Evolutionary conservation across 345 rosid genomes (phyloP).

Genomic region (Eutrema yunnanense): DNA sequence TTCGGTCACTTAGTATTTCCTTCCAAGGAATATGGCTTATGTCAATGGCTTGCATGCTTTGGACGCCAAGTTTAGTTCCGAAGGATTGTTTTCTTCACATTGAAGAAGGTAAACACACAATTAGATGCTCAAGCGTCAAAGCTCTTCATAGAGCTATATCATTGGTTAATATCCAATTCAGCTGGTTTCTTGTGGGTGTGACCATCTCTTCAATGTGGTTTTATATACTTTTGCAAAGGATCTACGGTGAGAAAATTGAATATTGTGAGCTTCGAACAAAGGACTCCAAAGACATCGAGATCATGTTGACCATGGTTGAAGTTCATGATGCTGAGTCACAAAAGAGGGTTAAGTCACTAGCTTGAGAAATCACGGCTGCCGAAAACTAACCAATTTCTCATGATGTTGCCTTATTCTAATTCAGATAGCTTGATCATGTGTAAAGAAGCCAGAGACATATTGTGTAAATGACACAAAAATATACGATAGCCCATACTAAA

Average conservation of each 20-base stretch:
- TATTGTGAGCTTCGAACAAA: conserved; percentile 44
- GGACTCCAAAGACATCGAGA: conserved; percentile 28
- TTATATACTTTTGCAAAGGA: conserved; percentile 36
- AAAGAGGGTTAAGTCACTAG: conserved; percentile 16
- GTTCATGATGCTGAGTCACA: conserved; percentile 43
- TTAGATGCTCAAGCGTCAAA: conserved; percentile 46
- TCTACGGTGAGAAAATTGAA: conserved; percentile 33
- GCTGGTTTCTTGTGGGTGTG: conserved; percentile 49
- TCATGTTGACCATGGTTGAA: conserved; percentile 27
- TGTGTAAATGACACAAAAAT: background rate
- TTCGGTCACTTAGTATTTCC: conserved; percentile 53
- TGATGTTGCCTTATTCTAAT: background rate
- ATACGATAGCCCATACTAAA: no score
- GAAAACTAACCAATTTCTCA: background rate
- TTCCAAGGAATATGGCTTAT: conserved; percentile 82
- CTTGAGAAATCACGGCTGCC: background rate
- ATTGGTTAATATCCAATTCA: conserved; percentile 61
- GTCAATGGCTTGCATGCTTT: conserved; percentile 63
- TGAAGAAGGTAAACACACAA: conserved; percentile 68
- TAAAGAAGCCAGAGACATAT: background rate
- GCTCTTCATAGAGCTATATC: conserved; percentile 71
- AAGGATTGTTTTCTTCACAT: conserved; percentile 55
- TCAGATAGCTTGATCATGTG: background rate
- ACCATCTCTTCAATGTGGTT: conserved; percentile 38
- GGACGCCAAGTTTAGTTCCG: conserved; percentile 63